These are phyloP conservation scores for Thalassiosira hispida DNA, from an alignment of 352 stramenopile species.

Conservation along the genomic window DNA sequence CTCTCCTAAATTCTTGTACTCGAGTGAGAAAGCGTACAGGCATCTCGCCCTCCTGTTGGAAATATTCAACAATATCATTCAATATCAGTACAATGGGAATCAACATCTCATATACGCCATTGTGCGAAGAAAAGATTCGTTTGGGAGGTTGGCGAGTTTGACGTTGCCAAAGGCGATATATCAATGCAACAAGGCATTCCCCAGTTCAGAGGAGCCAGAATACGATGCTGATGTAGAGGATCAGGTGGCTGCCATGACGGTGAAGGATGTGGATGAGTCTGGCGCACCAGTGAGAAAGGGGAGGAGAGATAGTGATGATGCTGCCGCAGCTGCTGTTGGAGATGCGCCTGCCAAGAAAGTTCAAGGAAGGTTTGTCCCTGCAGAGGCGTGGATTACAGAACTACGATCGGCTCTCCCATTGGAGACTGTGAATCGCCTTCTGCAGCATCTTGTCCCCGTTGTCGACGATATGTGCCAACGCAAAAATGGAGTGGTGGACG, in stretches of 20 bases:
- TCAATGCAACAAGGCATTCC: slow-evolving; percentile 80
- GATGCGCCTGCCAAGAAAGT: slow-evolving; percentile 21
- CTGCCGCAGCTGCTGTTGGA: neutral
- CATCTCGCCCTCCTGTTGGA: slow-evolving; percentile 96
- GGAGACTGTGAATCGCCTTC: slow-evolving; percentile 92
- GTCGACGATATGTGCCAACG: slow-evolving; percentile 86
- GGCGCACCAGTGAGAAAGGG: slow-evolving; percentile 60
- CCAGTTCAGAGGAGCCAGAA: slow-evolving; percentile 61
- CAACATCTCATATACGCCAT: slow-evolving; percentile 97
- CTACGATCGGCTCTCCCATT: slow-evolving; percentile 95
- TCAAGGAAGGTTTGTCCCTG: slow-evolving; percentile 80
- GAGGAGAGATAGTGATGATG: slow-evolving; percentile 17
- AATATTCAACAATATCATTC: slow-evolving; percentile 99
- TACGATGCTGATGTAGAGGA: slow-evolving; percentile 69
- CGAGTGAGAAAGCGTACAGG: slow-evolving; percentile 93
- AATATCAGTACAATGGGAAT: slow-evolving; percentile 98
- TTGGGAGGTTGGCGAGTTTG: slow-evolving; percentile 91
- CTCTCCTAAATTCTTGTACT: slow-evolving; percentile 92
- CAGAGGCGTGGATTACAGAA: slow-evolving; percentile 92
- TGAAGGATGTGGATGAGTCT: slow-evolving; percentile 52
- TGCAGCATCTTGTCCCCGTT: slow-evolving; percentile 94
- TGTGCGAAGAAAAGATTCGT: slow-evolving; percentile 95
- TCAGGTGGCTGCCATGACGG: slow-evolving; percentile 49
- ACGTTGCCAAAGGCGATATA: slow-evolving; percentile 86
- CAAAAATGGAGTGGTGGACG: slow-evolving; percentile 89